Percentiles rank a stretch among this genome's conserved stretches.
Evolutionary conservation across 345 rosid genomes (phyloP).

Genomic region (Aethionema arabicum): DNA sequence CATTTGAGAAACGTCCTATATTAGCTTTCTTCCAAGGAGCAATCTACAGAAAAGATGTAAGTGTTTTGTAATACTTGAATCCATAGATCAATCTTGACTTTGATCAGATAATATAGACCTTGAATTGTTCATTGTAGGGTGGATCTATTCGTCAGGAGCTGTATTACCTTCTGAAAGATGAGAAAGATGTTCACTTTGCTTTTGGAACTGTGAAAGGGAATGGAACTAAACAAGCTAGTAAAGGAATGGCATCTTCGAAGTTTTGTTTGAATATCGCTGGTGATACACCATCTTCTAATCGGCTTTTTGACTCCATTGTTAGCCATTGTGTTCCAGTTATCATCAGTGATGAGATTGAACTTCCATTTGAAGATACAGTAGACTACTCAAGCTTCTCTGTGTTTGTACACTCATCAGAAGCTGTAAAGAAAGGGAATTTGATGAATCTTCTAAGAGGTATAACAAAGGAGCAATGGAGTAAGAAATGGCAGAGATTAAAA

Average conservation of each 20-base stretch:
- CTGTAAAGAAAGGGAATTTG: conserved; percentile 62
- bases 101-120: background rate
- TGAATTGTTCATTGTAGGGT: conserved; percentile 53
- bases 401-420: conserved; percentile 67
- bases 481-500: conserved; percentile 71
- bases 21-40: conserved; percentile 88
- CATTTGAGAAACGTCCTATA: conserved; percentile 63
- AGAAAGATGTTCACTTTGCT: conserved; percentile 78
- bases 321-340: conserved; percentile 90
- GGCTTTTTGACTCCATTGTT: conserved; percentile 83
- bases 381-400: conserved; percentile 80
- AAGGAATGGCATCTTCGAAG: conserved; percentile 86
- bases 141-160: conserved; percentile 82
- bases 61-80: conserved; percentile 37
- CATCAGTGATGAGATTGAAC: conserved; percentile 80
- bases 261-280: conserved; percentile 93
- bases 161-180: conserved; percentile 82
- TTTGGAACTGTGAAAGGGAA: conserved; percentile 68
- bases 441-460: conserved; percentile 65
- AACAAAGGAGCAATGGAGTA: conserved; percentile 56
- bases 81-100: conserved; percentile 2
- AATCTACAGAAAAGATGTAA: conserved; percentile 86
- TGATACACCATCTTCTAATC: conserved; percentile 94
- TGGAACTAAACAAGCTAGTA: conserved; percentile 64
- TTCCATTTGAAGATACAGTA: conserved; percentile 83